phyloP scores from a whole-genome alignment of 1,284 basidiomycete species.

The Tranzscheliella williamsii region DNA sequence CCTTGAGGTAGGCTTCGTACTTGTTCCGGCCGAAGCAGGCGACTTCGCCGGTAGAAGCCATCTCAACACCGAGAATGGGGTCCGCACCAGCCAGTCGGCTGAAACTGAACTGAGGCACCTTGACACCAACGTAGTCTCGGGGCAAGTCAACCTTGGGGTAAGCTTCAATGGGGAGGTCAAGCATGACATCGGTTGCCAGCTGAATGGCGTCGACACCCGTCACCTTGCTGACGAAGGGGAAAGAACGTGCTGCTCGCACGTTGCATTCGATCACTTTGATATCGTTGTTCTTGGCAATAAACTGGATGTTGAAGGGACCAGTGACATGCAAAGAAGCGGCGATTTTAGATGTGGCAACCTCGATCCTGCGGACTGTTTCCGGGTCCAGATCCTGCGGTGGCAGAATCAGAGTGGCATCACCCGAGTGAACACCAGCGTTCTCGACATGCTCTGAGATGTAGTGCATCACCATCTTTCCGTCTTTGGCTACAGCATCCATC shows the following conservation, averaged over 20 bases:
- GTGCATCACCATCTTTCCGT: conserved; percentile 98
- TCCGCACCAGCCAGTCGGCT: conserved; percentile 92
- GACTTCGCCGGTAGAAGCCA: conserved; percentile 99
- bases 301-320: conserved; percentile 98
- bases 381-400: conserved; percentile 98
- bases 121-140: conserved; percentile 92
- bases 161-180: conserved; percentile 81
- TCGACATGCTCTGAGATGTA: conserved; percentile 99
- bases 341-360: conserved; percentile 95
- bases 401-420: conserved; percentile 95
- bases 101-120: conserved; percentile 98
- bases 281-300: conserved; percentile 99
- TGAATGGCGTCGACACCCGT: conserved; percentile 96
- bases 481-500: conserved; percentile 97
- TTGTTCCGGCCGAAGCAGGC: conserved; percentile 97
- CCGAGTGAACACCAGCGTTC: conserved; percentile 96
- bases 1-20: conserved; percentile 98
- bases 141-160: conserved; percentile 88
- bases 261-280: conserved; percentile 99
- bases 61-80: conserved; percentile 97
- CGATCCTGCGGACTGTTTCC: conserved; percentile 91
- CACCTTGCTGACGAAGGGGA: conserved; percentile 98
- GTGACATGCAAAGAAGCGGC: conserved; percentile 93
- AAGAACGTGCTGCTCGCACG: conserved; percentile 92
- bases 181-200: conserved; percentile 98